These are phyloP conservation scores for Calamus simplicifolius DNA, from an alignment of 176 grass and related monocot genomes.

Conservation along the genomic window DNA sequence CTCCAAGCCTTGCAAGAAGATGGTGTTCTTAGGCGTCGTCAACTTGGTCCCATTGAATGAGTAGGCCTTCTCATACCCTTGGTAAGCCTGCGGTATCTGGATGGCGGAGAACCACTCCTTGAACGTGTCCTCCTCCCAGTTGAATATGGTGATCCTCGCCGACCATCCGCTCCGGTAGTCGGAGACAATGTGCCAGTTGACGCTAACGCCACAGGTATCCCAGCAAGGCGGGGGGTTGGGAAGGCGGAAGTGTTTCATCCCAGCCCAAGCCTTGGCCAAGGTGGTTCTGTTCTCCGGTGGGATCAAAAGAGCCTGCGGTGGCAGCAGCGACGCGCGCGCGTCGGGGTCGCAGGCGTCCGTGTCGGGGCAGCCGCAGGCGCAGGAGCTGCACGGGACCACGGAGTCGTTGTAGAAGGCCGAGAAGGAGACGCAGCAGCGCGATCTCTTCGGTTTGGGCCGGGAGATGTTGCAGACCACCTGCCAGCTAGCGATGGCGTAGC, in stretches of 20 bases:
- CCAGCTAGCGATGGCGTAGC: slow-evolving; percentile 72
- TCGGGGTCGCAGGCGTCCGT: slow-evolving; percentile 45
- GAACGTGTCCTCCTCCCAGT: slow-evolving; percentile 88
- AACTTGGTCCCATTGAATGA: slow-evolving; percentile 78
- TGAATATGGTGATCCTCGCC: slow-evolving; percentile 77
- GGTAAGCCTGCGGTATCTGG: slow-evolving; percentile 26
- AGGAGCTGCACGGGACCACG: slow-evolving; percentile 63
- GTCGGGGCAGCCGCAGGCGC: slow-evolving; percentile 49
- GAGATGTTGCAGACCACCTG: slow-evolving; percentile 90
- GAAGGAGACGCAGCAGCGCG: slow-evolving; percentile 88
- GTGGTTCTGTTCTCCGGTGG: slow-evolving; percentile 68
- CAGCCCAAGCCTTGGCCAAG: slow-evolving; percentile 70
- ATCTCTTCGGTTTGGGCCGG: slow-evolving; percentile 28
- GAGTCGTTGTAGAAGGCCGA: slow-evolving; percentile 88
- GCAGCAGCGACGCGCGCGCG: slow-evolving; percentile 36
- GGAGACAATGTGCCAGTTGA: slow-evolving; percentile 85
- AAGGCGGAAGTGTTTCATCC: slow-evolving; percentile 55
- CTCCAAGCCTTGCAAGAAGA: slow-evolving; percentile 76
- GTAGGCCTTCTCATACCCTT: slow-evolving; percentile 80
- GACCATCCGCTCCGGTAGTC: slow-evolving; percentile 83
- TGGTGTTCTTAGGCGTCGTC: slow-evolving; percentile 34
- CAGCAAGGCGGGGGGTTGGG: slow-evolving; percentile 50
- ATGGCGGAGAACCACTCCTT: slow-evolving; percentile 88
- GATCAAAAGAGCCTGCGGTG: slow-evolving; percentile 60
- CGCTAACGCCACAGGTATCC: slow-evolving; percentile 73